Conservation (phyloP, 306 rosid species). For the Rubus parviflorus region DNA sequence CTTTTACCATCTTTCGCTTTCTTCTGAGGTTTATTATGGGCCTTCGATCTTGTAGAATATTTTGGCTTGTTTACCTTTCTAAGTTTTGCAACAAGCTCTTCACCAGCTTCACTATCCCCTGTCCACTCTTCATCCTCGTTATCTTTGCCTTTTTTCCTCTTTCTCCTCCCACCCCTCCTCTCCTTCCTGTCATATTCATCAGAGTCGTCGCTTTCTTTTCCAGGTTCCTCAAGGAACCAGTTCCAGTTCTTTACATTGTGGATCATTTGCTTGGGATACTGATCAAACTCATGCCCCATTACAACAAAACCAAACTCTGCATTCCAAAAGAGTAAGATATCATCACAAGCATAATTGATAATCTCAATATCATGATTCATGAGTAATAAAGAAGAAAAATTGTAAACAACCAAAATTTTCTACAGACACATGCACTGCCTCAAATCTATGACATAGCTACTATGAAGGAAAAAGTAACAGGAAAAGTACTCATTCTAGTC, state of each 20-base stretch:
- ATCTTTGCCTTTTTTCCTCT: slow-evolving; percentile 41
- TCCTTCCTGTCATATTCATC: slow-evolving; percentile 38
- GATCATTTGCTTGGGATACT: slow-evolving; percentile 60
- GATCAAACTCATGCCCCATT: slow-evolving; percentile 77
- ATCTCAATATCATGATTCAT: neutral
- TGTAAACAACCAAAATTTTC: neutral
- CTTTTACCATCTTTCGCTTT: slow-evolving; percentile 26
- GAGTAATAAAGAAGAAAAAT: neutral
- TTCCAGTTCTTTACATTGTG: slow-evolving; percentile 58
- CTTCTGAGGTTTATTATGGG: slow-evolving; percentile 18
- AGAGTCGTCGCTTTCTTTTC: slow-evolving; percentile 37
- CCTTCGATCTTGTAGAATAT: slow-evolving; percentile 66
- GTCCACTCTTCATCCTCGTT: slow-evolving; percentile 64
- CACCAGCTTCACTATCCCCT: slow-evolving; percentile 62
- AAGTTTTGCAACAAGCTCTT: slow-evolving; percentile 36
- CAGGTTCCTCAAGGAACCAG: slow-evolving; percentile 75
- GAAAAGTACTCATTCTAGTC: neutral
- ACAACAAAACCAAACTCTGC: slow-evolving; percentile 83
- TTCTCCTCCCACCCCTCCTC: slow-evolving; percentile 33
- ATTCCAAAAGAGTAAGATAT: slow-evolving; percentile 21
- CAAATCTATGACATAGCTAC: neutral
- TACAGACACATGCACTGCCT: neutral
- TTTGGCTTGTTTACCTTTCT: slow-evolving; percentile 43
- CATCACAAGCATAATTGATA: slow-evolving; percentile 11
- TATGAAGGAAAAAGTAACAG: neutral